phyloP scores from a whole-genome alignment of 306 rosid species.

The Quercus aquifolioides region DNA sequence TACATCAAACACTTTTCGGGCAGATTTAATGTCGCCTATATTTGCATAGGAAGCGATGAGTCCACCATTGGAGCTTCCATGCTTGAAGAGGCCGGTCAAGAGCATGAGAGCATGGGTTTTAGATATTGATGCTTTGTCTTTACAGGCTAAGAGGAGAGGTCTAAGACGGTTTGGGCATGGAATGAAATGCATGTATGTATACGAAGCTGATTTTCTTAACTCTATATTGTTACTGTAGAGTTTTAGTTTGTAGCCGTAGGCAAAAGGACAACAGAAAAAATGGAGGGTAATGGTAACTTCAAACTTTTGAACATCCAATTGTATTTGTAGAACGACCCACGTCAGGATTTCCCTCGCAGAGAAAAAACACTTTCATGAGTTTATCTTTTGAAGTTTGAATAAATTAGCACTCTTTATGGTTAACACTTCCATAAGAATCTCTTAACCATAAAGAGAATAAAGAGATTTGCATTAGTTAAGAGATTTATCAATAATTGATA shows the following conservation, averaged over 20 bases:
- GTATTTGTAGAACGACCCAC: too few relatives aligned
- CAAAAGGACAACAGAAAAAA: not conserved
- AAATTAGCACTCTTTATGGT: too few relatives aligned
- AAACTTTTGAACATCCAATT: too few relatives aligned
- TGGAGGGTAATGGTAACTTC: too few relatives aligned
- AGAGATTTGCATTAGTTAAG: too few relatives aligned
- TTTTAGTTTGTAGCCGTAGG: not conserved
- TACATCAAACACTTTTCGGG: conserved; percentile 39
- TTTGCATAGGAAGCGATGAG: conserved; percentile 27
- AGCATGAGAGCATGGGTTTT: conserved; percentile 40
- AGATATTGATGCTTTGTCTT: conserved; percentile 23
- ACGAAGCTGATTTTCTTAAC: not conserved
- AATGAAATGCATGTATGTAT: conserved; percentile 17
- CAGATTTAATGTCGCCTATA: conserved; percentile 14
- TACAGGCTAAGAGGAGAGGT: conserved; percentile 30
- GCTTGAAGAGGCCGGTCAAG: conserved; percentile 16
- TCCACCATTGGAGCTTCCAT: conserved; percentile 19
- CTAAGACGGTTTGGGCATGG: conserved; percentile 32
- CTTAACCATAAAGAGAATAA: too few relatives aligned
- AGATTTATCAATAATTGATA: too few relatives aligned
- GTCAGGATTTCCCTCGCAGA: too few relatives aligned
- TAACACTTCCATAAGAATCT: too few relatives aligned
- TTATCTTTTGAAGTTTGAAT: too few relatives aligned
- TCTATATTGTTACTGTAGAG: not conserved
- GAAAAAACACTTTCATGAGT: too few relatives aligned